Percentiles rank a stretch among this genome's conserved stretches.
These are phyloP conservation scores for Physcomitrellopsis africana DNA, from an alignment of 225 moss, liverwort and hornwort genomes.

Conservation along the genomic window DNA sequence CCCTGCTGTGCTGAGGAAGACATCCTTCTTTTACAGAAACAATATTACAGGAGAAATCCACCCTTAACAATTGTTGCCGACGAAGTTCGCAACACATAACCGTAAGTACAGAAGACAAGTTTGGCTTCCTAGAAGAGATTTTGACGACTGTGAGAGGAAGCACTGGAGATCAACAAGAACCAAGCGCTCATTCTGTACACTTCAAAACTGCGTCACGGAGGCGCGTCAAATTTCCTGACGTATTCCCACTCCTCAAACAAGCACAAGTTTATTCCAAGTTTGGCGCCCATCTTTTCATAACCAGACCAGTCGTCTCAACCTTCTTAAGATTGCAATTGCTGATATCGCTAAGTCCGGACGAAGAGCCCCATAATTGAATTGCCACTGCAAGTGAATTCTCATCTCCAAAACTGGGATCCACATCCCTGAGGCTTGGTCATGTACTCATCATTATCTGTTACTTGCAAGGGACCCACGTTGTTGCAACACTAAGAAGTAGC, in stretches of 20 bases:
- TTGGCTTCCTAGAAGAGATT: background rate
- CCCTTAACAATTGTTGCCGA: conserved; percentile 20
- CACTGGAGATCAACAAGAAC: background rate
- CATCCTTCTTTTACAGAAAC: conserved; percentile 14
- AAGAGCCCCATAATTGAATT: conserved; percentile 25
- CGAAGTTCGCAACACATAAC: conserved; percentile 20
- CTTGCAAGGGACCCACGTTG: conserved; percentile 22
- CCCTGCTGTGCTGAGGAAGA: conserved; percentile 18
- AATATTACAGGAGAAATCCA: background rate
- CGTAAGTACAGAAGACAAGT: conserved; percentile 3
- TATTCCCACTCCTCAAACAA: conserved; percentile 15
- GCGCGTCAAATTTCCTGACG: conserved; percentile 17
- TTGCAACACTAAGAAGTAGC: conserved; percentile 23
- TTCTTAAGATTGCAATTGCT: conserved; percentile 4
- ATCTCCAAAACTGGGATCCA: conserved; percentile 28
- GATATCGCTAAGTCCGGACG: conserved; percentile 20
- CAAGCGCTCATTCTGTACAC: background rate
- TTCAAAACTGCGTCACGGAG: background rate
- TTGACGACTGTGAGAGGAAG: background rate
- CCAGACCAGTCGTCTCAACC: conserved; percentile 12
- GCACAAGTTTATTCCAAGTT: background rate
- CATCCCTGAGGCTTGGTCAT: conserved; percentile 28
- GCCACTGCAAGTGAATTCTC: conserved; percentile 9
- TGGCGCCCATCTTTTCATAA: conserved; percentile 18
- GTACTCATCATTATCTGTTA: background rate